Evolutionary conservation across 2,329 filamentous ascomycete genomes (phyloP).

Genomic region (Didymella keratinophila): DNA sequence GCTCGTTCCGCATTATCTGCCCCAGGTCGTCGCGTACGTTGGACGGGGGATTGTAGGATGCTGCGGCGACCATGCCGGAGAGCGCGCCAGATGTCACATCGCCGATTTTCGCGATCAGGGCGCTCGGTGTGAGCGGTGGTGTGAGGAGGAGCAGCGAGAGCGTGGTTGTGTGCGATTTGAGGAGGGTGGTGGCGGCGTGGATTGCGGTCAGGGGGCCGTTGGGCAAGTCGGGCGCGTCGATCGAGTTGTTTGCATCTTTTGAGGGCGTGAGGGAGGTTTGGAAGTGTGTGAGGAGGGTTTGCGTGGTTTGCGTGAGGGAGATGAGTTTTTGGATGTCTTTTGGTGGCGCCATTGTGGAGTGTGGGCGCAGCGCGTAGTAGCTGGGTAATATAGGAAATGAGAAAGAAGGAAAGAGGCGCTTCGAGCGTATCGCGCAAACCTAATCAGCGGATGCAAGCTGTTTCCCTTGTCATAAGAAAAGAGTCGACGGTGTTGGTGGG

Average conservation of each 20-base stretch:
- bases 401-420: background rate
- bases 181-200: conserved; percentile 73
- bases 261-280: conserved; percentile 44
- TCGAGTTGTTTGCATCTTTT: conserved; percentile 9
- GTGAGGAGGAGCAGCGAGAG: conserved; percentile 87
- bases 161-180: conserved; percentile 86
- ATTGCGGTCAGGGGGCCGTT: conserved; percentile 69
- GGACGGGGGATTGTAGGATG: conserved; percentile 26
- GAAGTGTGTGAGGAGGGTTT: conserved; percentile 48
- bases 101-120: conserved; percentile 72
- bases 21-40: conserved; percentile 36
- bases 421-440: background rate
- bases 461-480: conserved; percentile 1
- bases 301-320: conserved; percentile 47
- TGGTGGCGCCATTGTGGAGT: conserved; percentile 10
- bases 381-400: no score
- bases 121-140: conserved; percentile 82
- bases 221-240: conserved; percentile 26
- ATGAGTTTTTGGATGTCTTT: conserved; percentile 43
- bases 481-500: conserved; percentile 12
- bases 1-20: conserved; percentile 66
- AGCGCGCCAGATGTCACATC: conserved; percentile 78
- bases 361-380: background rate
- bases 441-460: background rate
- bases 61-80: conserved; percentile 72